Base-by-base conservation (phyloP, 345 rosid species). In the Trapa bicornis region DNA sequence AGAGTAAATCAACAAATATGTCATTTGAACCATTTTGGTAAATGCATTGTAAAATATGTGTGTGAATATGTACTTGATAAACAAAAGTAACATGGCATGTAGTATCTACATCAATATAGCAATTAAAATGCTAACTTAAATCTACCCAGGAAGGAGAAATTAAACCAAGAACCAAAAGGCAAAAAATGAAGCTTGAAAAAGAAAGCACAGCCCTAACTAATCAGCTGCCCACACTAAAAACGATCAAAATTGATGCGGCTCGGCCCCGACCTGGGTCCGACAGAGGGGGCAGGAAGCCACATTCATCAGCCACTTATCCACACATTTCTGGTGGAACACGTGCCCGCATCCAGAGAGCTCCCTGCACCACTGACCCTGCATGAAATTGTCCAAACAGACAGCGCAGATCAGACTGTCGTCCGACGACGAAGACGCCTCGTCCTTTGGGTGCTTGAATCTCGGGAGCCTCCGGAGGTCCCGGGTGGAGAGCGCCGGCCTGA, bases 331-430 rank as follows among this genome's bases (percentile, higher is more conserved):
- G 50, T 93, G 98, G 68, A 90, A 90, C 29, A 89, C 69, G 65
- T 93, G 98, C 9, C 94, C 92, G 47, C 98, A 93, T 4, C 76
- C 80, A n/a, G 47, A 71, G 14, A 93, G 80, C 42, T 68, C 76
- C 71, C 98, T 67, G 75, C 98, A 93, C 96, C 94, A 86, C 75
- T 93, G 95, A 9, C 95, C 97, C 66, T 76, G 82, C 73, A 73
- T 80, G 37, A 90, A 77, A 62, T 73, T 89, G 6, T 94, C 95
- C 68, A 94, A 76, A 66, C 98, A 92, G 13, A 92, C 81, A 36
- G 83, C 94, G 62, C 99, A 94, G 45, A 78, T 85, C 22, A 68
- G 70, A 42, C 9, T 37, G 35, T 7, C 62, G 17, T 50, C 79
- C 82, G n/a, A 38, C 71, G 36, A 62, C 68, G 17, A 37, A 29